These are phyloP conservation scores for Aspergillus ostianus DNA, from an alignment of 495 filamentous ascomycete species.

Conservation along the genomic window DNA sequence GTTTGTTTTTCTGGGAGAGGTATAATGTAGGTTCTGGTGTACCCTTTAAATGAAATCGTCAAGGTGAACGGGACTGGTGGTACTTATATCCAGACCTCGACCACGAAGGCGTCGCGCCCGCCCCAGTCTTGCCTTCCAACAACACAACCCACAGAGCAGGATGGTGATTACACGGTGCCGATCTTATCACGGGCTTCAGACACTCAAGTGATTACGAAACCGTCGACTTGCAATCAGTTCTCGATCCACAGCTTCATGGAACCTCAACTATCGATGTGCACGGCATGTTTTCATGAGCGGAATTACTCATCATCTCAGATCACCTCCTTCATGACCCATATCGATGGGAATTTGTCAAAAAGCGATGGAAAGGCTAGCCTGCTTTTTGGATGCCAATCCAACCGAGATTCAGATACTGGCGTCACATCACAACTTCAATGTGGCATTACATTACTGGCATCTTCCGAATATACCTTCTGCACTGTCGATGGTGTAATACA, in stretches of 20 bases:
- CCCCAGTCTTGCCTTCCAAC: neutral
- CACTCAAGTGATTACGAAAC: neutral
- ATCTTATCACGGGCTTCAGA: neutral
- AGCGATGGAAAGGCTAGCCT: no score
- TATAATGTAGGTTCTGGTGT: slow-evolving; percentile 21
- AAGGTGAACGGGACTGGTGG: slow-evolving; percentile 9
- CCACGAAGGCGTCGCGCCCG: neutral
- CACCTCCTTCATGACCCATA: no score
- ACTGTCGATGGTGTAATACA: neutral
- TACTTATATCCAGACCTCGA: neutral
- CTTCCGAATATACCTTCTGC: neutral
- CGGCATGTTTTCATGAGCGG: neutral
- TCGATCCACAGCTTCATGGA: neutral
- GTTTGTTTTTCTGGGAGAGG: slow-evolving; percentile 16
- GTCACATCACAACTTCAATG: neutral
- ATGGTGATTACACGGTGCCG: neutral
- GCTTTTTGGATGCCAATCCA: neutral
- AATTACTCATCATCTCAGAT: no score
- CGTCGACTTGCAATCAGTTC: neutral
- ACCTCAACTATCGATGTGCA: neutral
- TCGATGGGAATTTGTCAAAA: no score
- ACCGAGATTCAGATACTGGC: neutral
- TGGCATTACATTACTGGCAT: neutral
- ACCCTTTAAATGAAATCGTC: slow-evolving; percentile 8
- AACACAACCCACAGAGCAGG: neutral